Evolutionary conservation across 768 basidiomycete species (phyloP), one percentile per base, ranked within the genome.

Genomic region (Suillus discolor): DNA sequence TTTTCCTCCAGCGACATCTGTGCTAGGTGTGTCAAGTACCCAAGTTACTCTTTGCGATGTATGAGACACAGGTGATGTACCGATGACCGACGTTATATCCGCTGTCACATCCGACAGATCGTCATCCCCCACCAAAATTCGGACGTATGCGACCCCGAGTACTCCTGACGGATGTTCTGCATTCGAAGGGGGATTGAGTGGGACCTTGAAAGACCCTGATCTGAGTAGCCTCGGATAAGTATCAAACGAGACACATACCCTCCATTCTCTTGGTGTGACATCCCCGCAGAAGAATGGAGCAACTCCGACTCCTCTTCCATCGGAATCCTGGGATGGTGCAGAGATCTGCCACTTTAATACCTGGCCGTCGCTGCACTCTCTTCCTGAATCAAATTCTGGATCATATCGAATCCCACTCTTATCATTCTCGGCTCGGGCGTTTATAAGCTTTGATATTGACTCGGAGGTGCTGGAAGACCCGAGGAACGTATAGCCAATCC

Each of bases 281-380:
- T 92, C 91, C 13, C 89, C 89, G 70, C 91, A 92, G 74, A 89
- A 92, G 71, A 92, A 92, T 9, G 91, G 90, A 18, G 87, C 73
- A 1, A 70, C 69, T 2, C 83, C 82, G 31, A 31, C 4, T 13
- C n/a, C n/a, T n/a, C n/a, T n/a, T n/a, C n/a, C n/a, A n/a, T n/a
- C n/a, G n/a, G 62, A 62, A 13, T 44, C 34, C 61, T 70, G 66
- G 9, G 67, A 67, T 1, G 87, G 79, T 4, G 78, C 74, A 3
- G 79, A 83, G 45, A 90, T 83, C 47, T 87, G 71, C 89, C 90
- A 92, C 70, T 84, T 73, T 55, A 92, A 67, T 15, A 80, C 75
- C 41, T 79, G 75, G 3, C 89, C 89, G 65, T 91, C 88, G 0
- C 80, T 75, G 34, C 86, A 79, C 42, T 75, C 79, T 9, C 91